phyloP scores from a whole-genome alignment of 116 monocot species.

The Trichopus zeylanicus region DNA sequence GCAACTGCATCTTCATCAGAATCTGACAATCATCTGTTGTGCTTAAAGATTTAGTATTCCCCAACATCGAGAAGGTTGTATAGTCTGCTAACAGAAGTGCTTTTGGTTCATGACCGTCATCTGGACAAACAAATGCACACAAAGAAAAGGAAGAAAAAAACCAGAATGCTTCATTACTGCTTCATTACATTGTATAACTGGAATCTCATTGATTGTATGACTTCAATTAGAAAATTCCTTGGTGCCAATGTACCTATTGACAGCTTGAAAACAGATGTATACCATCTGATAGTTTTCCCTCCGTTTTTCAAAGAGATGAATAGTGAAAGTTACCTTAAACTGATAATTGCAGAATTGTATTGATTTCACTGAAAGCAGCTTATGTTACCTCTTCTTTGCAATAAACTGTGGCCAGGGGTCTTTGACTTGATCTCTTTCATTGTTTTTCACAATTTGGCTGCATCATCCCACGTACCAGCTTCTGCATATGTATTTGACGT shows the following conservation, averaged over 20 bases:
- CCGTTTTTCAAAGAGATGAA: too few relatives aligned
- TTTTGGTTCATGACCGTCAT: neutral
- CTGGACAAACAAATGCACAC: neutral
- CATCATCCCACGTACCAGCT: conserved; percentile 45
- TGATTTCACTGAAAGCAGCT: too few relatives aligned
- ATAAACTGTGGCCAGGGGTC: conserved; percentile 30
- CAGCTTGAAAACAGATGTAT: too few relatives aligned
- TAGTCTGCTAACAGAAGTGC: neutral
- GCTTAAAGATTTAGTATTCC: neutral
- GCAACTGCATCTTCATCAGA: conserved; percentile 3
- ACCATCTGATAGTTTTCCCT: too few relatives aligned
- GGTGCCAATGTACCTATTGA: too few relatives aligned
- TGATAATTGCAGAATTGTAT: too few relatives aligned
- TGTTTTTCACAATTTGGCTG: conserved; percentile 27
- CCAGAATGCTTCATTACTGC: too few relatives aligned
- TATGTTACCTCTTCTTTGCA: too few relatives aligned
- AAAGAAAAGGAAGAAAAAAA: too few relatives aligned
- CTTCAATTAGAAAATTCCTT: neutral
- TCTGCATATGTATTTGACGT: conserved; percentile 50
- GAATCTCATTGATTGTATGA: neutral
- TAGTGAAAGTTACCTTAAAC: too few relatives aligned
- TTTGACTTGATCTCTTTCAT: conserved; percentile 38
- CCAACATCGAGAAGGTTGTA: neutral
- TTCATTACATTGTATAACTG: conserved; percentile 1
- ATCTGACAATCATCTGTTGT: conserved; percentile 27